These are phyloP conservation scores for Santalum album DNA, from an alignment of 164 flowering plant genomes.

Conservation along the genomic window DNA sequence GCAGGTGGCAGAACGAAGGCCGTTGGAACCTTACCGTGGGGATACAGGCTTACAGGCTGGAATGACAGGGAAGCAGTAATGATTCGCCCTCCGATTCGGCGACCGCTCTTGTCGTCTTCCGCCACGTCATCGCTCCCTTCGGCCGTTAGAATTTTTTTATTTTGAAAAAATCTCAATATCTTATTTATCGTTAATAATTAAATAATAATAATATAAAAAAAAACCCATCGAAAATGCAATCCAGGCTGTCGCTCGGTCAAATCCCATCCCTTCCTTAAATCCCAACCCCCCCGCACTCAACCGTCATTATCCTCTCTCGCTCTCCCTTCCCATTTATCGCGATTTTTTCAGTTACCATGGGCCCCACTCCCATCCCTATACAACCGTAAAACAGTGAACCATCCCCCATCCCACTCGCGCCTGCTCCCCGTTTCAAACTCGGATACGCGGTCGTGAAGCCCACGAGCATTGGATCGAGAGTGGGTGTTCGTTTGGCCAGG, in stretches of 20 bases:
- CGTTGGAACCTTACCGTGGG: constrained; percentile 18
- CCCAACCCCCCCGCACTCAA: constrained; percentile 12
- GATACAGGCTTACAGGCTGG: constrained; percentile 59
- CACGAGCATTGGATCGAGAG: not conserved
- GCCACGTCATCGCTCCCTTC: constrained; percentile 49
- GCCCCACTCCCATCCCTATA: not conserved
- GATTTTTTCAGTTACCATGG: constrained; percentile 11
- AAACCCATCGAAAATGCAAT: constrained; percentile 16
- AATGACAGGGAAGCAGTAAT: constrained; percentile 50
- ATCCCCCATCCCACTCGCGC: too few species aligned
- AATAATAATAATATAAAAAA: constrained; percentile 7
- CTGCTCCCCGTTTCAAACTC: too few species aligned
- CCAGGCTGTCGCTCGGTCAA: constrained; percentile 36
- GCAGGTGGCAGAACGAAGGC: constrained; percentile 9
- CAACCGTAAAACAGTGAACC: too few species aligned
- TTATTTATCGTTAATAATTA: too few species aligned
- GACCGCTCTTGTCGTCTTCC: constrained; percentile 62
- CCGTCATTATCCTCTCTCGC: constrained; percentile 15
- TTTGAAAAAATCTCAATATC: not conserved
- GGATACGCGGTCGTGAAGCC: too few species aligned
- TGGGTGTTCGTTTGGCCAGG: not conserved
- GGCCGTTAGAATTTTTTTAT: constrained; percentile 14
- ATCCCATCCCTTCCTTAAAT: constrained; percentile 7
- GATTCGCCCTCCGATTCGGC: constrained; percentile 64
- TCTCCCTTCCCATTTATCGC: constrained; percentile 11